Evolutionary conservation across 768 basidiomycete genomes (phyloP).

Genomic region (Calocera viscosa): DNA sequence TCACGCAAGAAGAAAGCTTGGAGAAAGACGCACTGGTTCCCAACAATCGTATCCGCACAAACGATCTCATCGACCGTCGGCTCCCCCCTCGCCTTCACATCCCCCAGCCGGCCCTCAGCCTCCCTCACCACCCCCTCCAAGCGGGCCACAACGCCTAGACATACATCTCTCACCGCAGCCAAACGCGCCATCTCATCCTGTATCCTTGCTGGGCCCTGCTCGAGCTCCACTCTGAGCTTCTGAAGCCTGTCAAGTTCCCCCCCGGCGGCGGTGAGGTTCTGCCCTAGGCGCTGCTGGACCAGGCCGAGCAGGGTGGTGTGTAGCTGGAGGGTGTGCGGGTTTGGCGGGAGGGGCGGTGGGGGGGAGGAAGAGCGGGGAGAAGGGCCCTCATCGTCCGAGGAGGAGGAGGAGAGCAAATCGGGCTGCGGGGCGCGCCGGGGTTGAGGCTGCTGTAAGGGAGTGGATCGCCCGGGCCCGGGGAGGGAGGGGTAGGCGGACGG

Average conservation of each 20-base stretch:
- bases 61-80: conserved; percentile 93
- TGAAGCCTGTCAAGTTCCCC: conserved; percentile 63
- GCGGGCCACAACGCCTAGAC: conserved; percentile 60
- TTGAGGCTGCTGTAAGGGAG: conserved; percentile 13
- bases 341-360: conserved; percentile 71
- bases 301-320: conserved; percentile 68
- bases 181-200: conserved; percentile 91
- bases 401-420: conserved; percentile 28
- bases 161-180: conserved; percentile 86
- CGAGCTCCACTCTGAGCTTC: conserved; percentile 70
- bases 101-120: conserved; percentile 61
- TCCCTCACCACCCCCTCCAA: conserved; percentile 48
- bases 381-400: background rate
- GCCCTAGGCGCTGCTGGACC: conserved; percentile 54
- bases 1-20: conserved; percentile 13
- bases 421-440: conserved; percentile 18
- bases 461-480: conserved; percentile 11
- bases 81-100: conserved; percentile 72
- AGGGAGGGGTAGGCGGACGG: conserved; percentile 17
- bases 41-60: conserved; percentile 88
- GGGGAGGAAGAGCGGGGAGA: conserved; percentile 19
- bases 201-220: conserved; percentile 84
- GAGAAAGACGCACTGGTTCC: conserved; percentile 69
- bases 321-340: conserved; percentile 75
- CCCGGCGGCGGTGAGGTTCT: conserved; percentile 50